Percentiles rank a stretch among this genome's conserved stretches.
phyloP scores from a whole-genome alignment of 2,329 filamentous ascomycete species.

The Alternaria viburni region DNA sequence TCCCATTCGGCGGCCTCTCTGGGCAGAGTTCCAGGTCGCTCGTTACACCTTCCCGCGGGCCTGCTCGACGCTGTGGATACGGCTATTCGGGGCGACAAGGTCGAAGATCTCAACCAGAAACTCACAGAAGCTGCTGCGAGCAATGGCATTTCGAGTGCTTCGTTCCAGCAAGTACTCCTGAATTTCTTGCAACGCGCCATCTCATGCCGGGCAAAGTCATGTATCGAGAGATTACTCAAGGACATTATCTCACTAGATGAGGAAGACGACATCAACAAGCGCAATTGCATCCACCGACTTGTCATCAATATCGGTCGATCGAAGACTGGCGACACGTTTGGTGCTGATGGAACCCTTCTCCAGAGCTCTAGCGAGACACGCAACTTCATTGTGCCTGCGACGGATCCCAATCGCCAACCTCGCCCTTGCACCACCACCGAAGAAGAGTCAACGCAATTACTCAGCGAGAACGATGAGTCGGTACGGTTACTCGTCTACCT shows the following conservation, averaged over 20 bases:
- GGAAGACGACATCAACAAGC: slow-evolving; percentile 88
- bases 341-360: slow-evolving; percentile 59
- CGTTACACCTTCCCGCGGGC: slow-evolving; percentile 72
- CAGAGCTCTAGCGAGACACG: slow-evolving; percentile 62
- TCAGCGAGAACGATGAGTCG: slow-evolving; percentile 74
- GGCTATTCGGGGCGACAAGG: slow-evolving; percentile 73
- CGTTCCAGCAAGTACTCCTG: slow-evolving; percentile 72
- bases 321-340: slow-evolving; percentile 59
- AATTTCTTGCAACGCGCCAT: slow-evolving; percentile 82
- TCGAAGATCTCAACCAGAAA: slow-evolving; percentile 59
- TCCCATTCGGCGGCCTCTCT: slow-evolving; percentile 73
- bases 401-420: slow-evolving; percentile 68
- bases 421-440: slow-evolving; percentile 71
- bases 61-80: slow-evolving; percentile 75
- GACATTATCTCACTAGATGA: slow-evolving; percentile 78
- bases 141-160: slow-evolving; percentile 55
- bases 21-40: slow-evolving; percentile 76
- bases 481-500: slow-evolving; percentile 70
- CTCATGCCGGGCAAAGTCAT: slow-evolving; percentile 70
- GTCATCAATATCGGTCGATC: slow-evolving; percentile 90
- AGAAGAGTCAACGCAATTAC: slow-evolving; percentile 63
- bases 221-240: slow-evolving; percentile 73
- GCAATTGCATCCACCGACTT: slow-evolving; percentile 90
- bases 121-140: slow-evolving; percentile 65
- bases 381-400: slow-evolving; percentile 80